Base-by-base conservation (phyloP, 169 alveolate genomes). In the Amoebophrya sp. region DNA sequence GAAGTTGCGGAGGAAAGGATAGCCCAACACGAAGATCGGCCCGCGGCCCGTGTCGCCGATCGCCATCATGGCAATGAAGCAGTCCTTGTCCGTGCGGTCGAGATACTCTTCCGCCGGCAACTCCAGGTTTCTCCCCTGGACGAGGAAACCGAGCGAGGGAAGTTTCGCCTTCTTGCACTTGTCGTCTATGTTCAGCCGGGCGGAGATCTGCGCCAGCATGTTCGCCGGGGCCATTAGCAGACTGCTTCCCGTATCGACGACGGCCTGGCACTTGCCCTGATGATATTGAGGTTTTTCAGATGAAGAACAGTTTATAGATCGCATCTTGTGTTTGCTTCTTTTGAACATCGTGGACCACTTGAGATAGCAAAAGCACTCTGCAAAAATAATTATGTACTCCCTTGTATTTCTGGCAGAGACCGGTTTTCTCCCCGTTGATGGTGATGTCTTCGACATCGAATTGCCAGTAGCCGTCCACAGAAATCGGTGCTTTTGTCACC, bases 1-100 rank as follows among this genome's bases (percentile, higher is more conserved):
- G 93, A 92, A 93, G 90, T 93, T 93, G 88, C 94, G 88, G 92
- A 93, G 90, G 41, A 93, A 93, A 40, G 94, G 94, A 41, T 91
- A 93, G 89, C 95, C 95, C 54, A 93, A 77, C 77, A 93, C 92
- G 39, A 93, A 91, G 39, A 93, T 93, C 83, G 83, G 83, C 18
- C 83, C 83, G 35, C 83, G 83, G 0, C 83, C 83, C 83, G 83
- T 66, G 35, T 66, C 83, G 35, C 83, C 83, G 10, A 66, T 25
- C 0, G 83, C 32, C 83, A 66, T 66, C 83, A 66, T 66, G 10
- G 83, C 83, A 25, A 66, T 66, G 83, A 66, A 66, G 32, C 83
- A 18, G 10, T 66, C 29, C 1, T 66, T 66, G 32, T 66, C 83
- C 7, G 1, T 25, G 35, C 83, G 83, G 35, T 66, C 83, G 32